A percentile compares a stretch with the other conserved stretches of the same genome.
Conservation (phyloP, 768 basidiomycete species). For the Porphyrellus cyaneotinctus region DNA sequence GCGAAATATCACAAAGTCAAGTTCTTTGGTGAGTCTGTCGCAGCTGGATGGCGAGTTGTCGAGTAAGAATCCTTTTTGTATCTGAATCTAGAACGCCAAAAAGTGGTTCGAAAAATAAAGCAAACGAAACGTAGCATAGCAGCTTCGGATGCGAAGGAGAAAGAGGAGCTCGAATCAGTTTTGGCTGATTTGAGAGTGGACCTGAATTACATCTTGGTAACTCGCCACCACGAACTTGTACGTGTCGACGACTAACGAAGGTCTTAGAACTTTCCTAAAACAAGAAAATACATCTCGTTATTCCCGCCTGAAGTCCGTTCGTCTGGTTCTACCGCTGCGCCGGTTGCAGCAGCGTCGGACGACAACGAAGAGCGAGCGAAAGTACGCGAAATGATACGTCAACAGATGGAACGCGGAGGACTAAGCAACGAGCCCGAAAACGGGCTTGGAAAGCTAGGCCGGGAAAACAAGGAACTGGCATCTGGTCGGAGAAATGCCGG, state of each 20-base stretch:
- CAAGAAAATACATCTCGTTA: constrained; percentile 84
- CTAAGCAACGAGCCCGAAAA: constrained; percentile 59
- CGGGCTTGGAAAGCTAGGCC: constrained; percentile 20
- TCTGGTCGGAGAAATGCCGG: constrained; percentile 4
- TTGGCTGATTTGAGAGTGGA: constrained; percentile 73
- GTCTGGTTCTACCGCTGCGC: constrained; percentile 7
- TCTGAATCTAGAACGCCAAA: constrained; percentile 68
- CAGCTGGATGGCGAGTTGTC: neutral
- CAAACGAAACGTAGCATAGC: constrained; percentile 57
- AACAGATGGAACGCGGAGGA: constrained; percentile 57
- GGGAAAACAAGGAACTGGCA: constrained; percentile 2
- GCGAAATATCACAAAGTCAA: constrained; percentile 85
- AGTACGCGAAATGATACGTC: constrained; percentile 55
- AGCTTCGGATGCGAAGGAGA: constrained; percentile 33
- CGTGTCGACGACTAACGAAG: constrained; percentile 1
- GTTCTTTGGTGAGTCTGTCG: constrained; percentile 75
- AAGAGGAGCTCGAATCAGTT: constrained; percentile 41
- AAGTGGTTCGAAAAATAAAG: constrained; percentile 72
- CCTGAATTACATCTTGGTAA: constrained; percentile 84
- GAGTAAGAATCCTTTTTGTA: neutral
- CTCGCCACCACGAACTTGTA: neutral
- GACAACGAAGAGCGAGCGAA: constrained; percentile 52
- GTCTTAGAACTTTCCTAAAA: constrained; percentile 74
- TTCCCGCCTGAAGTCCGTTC: constrained; percentile 64
- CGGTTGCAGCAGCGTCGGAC: constrained; percentile 9